Conservation (phyloP, 2,329 filamentous ascomycete species). For the Aspergillus sp. region DNA sequence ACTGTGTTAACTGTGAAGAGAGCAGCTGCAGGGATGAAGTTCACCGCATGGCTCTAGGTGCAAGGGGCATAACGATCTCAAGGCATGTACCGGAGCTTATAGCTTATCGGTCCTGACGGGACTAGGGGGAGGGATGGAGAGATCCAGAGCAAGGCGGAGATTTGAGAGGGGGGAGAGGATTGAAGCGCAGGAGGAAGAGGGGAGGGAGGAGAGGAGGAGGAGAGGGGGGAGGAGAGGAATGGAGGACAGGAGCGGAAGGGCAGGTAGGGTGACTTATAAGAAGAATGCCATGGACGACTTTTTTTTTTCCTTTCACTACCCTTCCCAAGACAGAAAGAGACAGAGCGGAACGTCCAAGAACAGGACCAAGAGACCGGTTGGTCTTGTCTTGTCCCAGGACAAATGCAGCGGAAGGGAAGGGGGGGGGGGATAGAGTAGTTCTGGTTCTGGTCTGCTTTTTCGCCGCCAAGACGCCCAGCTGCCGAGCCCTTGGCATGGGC, state of each 20-base stretch:
- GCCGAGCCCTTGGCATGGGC: slow-evolving; percentile 36
- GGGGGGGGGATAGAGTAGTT: not conserved
- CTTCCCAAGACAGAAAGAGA: slow-evolving; percentile 15
- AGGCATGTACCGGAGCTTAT: not conserved
- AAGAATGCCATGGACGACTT: slow-evolving; percentile 19
- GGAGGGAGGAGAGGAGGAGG: slow-evolving; percentile 7
- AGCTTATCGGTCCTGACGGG: not conserved
- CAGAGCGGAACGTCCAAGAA: slow-evolving; percentile 27
- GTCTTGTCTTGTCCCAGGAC: slow-evolving; percentile 18
- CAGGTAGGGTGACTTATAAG: slow-evolving; percentile 19
- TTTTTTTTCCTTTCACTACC: not conserved
- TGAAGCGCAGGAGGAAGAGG: slow-evolving; percentile 11
- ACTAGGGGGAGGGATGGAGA: not conserved
- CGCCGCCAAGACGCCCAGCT: slow-evolving; percentile 34
- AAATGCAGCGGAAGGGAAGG: slow-evolving; percentile 23
- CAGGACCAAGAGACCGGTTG: slow-evolving; percentile 20
- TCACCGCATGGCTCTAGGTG: slow-evolving; percentile 28
- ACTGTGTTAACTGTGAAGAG: slow-evolving; percentile 15
- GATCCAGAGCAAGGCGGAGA: slow-evolving; percentile 2
- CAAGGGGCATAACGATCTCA: slow-evolving; percentile 20
- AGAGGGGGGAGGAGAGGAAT: slow-evolving; percentile 12
- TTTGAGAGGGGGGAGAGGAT: not conserved
- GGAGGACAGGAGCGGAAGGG: slow-evolving; percentile 16
- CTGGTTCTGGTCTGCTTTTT: slow-evolving; percentile 16
- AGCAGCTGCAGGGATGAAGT: slow-evolving; percentile 19